A percentile compares a stretch with the other conserved stretches of the same genome.
Evolutionary conservation across 371 early-diverging fungal genomes (phyloP).

Genomic region (Rhizopus stolonifer): DNA sequence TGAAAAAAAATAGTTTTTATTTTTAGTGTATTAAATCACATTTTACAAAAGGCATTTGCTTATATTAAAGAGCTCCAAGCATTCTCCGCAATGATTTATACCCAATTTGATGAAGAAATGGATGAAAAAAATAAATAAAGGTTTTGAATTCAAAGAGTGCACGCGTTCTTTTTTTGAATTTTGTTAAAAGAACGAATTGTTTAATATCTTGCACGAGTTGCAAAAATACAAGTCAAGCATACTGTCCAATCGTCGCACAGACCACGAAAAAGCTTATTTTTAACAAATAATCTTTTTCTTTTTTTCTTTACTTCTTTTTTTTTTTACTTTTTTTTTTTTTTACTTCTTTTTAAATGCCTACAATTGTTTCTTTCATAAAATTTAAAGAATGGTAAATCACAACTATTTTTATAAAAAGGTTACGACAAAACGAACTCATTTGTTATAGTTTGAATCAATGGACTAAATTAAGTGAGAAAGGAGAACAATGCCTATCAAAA

Average conservation of each 20-base stretch:
- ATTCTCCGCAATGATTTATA: slow-evolving; percentile 73
- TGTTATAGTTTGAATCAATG: slow-evolving; percentile 20
- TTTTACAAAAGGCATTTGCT: slow-evolving; percentile 48
- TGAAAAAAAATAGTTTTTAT: slow-evolving; percentile 3
- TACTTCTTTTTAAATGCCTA: neutral
- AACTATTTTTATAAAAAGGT: neutral
- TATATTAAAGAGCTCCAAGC: slow-evolving; percentile 73
- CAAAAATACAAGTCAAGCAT: no score
- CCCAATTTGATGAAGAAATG: slow-evolving; percentile 53
- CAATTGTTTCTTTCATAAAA: slow-evolving; percentile 1
- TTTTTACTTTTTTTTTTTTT: neutral
- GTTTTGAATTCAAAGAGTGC: neutral
- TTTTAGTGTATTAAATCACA: neutral
- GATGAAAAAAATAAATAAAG: neutral
- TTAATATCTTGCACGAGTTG: no score
- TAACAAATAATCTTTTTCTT: no score
- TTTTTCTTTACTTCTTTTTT: neutral
- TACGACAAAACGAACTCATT: no score
- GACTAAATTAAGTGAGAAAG: slow-evolving; percentile 23
- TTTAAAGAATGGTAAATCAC: slow-evolving; percentile 7
- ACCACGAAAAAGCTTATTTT: no score
- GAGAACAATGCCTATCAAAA: slow-evolving; percentile 17
- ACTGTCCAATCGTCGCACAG: no score
- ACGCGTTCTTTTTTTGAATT: neutral
- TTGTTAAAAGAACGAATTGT: no score